Percentiles rank a stretch among this genome's conserved stretches.
phyloP scores from a whole-genome alignment of 2,329 filamentous ascomycete species.

The Botrytis cinerea region DNA sequence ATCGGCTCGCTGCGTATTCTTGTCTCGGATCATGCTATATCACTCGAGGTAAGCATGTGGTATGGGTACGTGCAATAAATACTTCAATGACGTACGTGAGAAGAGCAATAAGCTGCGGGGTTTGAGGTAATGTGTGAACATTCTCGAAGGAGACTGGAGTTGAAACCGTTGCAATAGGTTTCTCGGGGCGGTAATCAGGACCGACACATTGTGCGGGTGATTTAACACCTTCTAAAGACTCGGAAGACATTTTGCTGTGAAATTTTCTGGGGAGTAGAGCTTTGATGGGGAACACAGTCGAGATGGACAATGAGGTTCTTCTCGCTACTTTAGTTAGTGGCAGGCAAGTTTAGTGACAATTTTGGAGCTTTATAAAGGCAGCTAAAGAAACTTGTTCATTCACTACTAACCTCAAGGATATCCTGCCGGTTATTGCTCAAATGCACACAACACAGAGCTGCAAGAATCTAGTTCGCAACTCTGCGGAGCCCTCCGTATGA shows the following conservation, averaged over 20 bases:
- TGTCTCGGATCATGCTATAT: constrained; percentile 88
- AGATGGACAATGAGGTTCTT: constrained; percentile 13
- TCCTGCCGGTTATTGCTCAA: neutral
- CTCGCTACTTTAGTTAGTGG: constrained; percentile 2
- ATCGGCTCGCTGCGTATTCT: constrained; percentile 84
- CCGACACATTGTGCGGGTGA: constrained; percentile 63
- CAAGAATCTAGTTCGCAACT: constrained; percentile 22
- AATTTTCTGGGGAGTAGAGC: neutral
- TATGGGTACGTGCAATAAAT: neutral
- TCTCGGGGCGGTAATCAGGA: constrained; percentile 75
- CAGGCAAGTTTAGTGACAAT: neutral
- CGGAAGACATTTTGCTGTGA: constrained; percentile 13
- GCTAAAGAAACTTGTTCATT: neutral
- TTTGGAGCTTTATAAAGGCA: neutral
- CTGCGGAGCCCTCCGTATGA: constrained; percentile 10
- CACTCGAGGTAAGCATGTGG: constrained; percentile 25
- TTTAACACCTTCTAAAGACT: constrained; percentile 17
- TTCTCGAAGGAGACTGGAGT: constrained; percentile 79
- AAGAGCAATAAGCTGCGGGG: constrained; percentile 93
- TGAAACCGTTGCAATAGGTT: constrained; percentile 86
- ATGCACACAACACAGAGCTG: neutral
- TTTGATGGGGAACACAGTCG: neutral
- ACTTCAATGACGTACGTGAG: constrained; percentile 71
- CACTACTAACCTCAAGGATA: constrained; percentile 17
- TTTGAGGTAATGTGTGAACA: constrained; percentile 87